Base-by-base conservation (phyloP, 1,284 basidiomycete species). In the Tausonia pullulans region DNA sequence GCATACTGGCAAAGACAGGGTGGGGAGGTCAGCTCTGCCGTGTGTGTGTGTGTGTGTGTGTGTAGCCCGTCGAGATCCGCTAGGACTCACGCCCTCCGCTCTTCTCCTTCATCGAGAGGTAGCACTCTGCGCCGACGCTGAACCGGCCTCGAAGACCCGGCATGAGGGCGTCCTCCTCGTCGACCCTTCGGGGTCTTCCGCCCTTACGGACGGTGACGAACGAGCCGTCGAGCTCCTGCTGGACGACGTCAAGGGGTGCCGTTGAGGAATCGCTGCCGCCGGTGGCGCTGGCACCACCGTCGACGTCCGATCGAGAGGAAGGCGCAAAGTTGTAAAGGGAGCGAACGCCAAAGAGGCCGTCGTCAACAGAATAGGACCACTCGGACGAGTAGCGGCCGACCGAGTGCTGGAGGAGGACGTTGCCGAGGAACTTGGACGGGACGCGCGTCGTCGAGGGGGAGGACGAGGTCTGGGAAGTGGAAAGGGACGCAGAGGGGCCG, bases 321-420 rank as follows among this genome's bases (percentile, higher is more conserved):
- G 64, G 54, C 40, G 90, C 92, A 78, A 98, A 97, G 74, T 98
- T 96, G 74, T 94, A 91, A 66, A 98, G 80, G n/a, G 91, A 82
- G 7, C 90, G 82, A 27, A 91, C 75, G 7, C 95, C 95, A 81
- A 87, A 88, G 86, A 98, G 92, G 10, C 80, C 87, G 72, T 98
- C 94, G 70, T 94, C 89, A 0, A 90, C 88, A 68, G 90, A 94
- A 80, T 90, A 98, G 11, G 87, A 90, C 72, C 96, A 98, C 75
- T 98, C 95, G 3, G 88, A 87, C 68, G 89, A 91, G 85, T 90
- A 95, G 69, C 87, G 83, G 0, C 94, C 94, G 1, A 90, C 84
- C 72, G 97, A 92, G 71, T 95, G 90, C 75, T 97, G 92, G 43
- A 98, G 27, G 27, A 27, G 27, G 27, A 27, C 27, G 27, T 27